These are phyloP conservation scores for Spiraea crenata DNA, from an alignment of 331 rosid species.

Conservation along the genomic window DNA sequence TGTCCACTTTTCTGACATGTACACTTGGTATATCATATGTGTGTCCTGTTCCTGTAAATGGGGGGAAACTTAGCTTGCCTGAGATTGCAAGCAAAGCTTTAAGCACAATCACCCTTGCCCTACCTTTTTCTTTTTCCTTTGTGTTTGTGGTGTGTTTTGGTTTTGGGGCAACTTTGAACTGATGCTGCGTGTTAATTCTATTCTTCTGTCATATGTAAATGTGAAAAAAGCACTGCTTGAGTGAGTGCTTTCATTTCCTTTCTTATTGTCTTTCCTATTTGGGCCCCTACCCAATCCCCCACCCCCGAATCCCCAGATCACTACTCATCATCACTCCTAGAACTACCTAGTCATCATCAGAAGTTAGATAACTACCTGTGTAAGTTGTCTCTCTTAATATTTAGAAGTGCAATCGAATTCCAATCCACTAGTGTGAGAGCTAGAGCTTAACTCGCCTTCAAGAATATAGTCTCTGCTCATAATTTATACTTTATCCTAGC, in stretches of 20 bases:
- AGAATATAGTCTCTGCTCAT: too few relatives aligned
- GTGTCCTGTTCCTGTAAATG: constrained; percentile 27
- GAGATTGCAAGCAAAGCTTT: constrained; percentile 86
- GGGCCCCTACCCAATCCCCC: constrained; percentile 17
- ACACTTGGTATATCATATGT: too few relatives aligned
- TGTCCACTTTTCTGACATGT: constrained; percentile 73
- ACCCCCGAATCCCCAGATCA: too few relatives aligned
- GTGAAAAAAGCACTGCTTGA: constrained; percentile 22
- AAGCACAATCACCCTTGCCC: constrained; percentile 45
- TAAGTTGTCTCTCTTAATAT: too few relatives aligned
- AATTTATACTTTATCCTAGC: too few relatives aligned
- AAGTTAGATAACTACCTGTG: neutral
- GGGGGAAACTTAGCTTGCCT: constrained; percentile 67
- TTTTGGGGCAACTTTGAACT: neutral
- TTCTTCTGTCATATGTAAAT: too few relatives aligned
- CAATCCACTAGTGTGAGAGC: too few relatives aligned
- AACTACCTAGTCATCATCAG: neutral
- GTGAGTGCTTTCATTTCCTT: neutral
- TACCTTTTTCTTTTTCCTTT: neutral
- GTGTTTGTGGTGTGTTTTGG: neutral
- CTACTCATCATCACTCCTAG: too few relatives aligned
- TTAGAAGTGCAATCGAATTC: too few relatives aligned
- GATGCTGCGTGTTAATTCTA: too few relatives aligned
- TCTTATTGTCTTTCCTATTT: neutral
- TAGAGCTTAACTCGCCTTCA: too few relatives aligned